These are phyloP conservation scores for Neonectria neomacrospora DNA, from an alignment of 2,329 filamentous ascomycete genomes.

Conservation along the genomic window DNA sequence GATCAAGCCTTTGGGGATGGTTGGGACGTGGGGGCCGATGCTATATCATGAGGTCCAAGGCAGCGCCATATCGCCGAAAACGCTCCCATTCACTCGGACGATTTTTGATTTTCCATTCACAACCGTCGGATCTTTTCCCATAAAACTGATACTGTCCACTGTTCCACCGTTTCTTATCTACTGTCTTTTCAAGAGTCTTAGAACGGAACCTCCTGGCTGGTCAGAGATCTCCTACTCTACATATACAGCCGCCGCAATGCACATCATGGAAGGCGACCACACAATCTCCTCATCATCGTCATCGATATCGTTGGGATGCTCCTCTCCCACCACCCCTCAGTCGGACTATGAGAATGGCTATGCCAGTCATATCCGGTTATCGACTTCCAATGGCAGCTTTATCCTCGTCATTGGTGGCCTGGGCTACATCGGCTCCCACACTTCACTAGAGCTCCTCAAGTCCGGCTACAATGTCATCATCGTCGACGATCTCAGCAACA, in stretches of 20 bases:
- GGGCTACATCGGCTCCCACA: slow-evolving; percentile 68
- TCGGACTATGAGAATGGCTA: slow-evolving; percentile 1
- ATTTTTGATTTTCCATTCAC: slow-evolving; percentile 21
- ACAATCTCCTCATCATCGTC: slow-evolving; percentile 16
- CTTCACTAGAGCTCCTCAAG: slow-evolving; percentile 63
- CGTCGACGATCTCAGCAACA: slow-evolving; percentile 59
- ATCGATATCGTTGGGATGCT: slow-evolving; percentile 6
- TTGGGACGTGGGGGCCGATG: neutral
- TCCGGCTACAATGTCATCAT: slow-evolving; percentile 64
- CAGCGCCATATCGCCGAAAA: slow-evolving; percentile 2
- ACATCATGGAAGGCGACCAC: slow-evolving; percentile 7
- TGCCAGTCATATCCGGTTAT: neutral
- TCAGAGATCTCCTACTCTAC: neutral
- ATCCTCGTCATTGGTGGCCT: slow-evolving; percentile 64
- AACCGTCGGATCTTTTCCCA: neutral
- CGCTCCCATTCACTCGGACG: slow-evolving; percentile 5
- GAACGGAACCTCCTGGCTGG: neutral
- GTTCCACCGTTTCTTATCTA: neutral
- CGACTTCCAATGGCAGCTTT: slow-evolving; percentile 35
- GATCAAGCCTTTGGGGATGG: neutral
- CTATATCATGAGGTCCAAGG: slow-evolving; percentile 18
- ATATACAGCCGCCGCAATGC: neutral
- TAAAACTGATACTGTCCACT: slow-evolving; percentile 9
- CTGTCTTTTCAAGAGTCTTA: neutral
- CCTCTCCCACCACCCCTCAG: slow-evolving; percentile 17